A percentile compares a stretch with the other conserved stretches of the same genome.
Evolutionary conservation across 2,329 filamentous ascomycete species (phyloP).

Genomic region (Balansia obtecta): DNA sequence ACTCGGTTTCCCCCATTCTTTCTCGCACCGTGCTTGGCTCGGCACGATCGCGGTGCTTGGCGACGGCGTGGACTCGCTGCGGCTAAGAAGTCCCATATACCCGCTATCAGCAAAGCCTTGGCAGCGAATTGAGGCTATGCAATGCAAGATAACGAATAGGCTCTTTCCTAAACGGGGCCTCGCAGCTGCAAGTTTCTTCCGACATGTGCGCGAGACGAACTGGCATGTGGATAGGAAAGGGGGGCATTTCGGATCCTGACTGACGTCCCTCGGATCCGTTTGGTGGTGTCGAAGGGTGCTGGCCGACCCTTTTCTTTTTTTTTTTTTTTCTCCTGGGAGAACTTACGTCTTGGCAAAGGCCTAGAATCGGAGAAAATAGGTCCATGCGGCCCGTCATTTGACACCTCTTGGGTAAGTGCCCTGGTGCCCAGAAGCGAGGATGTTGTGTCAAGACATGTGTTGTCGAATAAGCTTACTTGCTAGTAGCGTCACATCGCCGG

Average conservation of each 20-base stretch:
- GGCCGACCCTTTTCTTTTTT: too few species aligned
- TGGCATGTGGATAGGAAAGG: too few species aligned
- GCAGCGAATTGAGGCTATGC: too few species aligned
- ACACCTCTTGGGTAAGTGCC: not conserved
- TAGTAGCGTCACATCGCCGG: not conserved
- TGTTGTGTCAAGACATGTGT: not conserved
- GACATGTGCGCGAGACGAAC: too few species aligned
- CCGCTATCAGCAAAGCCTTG: not conserved
- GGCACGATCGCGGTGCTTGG: not conserved
- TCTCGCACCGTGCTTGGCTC: not conserved
- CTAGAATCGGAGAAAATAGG: constrained; percentile 5
- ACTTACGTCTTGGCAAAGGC: not conserved
- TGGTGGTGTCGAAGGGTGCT: not conserved
- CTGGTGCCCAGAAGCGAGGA: not conserved
- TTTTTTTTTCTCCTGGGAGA: not conserved
- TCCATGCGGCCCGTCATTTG: not conserved
- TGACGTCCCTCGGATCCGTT: not conserved
- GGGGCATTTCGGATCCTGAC: too few species aligned
- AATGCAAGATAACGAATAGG: too few species aligned
- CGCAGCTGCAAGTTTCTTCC: too few species aligned
- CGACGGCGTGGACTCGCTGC: not conserved
- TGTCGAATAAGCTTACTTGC: constrained; percentile 6
- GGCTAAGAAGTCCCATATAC: not conserved
- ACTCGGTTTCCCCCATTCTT: not conserved
- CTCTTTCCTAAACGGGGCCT: too few species aligned